phyloP scores from a whole-genome alignment of 768 basidiomycete genomes.

The Rhodotorula diobovata region DNA sequence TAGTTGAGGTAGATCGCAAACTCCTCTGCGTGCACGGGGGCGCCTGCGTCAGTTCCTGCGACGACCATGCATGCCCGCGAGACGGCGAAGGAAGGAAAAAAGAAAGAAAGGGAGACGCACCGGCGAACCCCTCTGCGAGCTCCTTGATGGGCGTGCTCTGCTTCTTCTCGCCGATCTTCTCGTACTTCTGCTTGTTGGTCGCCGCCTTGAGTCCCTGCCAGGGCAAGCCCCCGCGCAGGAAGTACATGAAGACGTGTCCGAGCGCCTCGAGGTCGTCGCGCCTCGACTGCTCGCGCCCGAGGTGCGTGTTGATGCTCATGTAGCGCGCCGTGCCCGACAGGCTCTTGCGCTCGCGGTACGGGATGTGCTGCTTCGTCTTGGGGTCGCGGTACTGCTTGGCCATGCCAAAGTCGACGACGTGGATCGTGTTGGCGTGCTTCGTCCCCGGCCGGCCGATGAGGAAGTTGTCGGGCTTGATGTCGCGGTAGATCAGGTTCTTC shows the following conservation, averaged over 20 bases:
- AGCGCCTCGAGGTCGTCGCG: constrained; percentile 98
- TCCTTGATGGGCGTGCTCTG: constrained; percentile 97
- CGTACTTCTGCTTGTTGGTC: constrained; percentile 99
- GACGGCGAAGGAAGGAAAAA: too few relatives aligned
- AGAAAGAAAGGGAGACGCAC: constrained; percentile 50
- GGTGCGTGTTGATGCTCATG: constrained; percentile 99
- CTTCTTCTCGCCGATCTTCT: constrained; percentile 99
- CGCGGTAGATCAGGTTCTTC: constrained; percentile 98
- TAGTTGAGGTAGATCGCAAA: constrained; percentile 99
- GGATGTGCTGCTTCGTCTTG: constrained; percentile 98
- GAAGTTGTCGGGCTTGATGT: constrained; percentile 99
- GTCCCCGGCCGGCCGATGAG: constrained; percentile 89
- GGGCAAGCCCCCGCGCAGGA: constrained; percentile 88
- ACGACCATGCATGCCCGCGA: too few relatives aligned
- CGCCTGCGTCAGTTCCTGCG: constrained; percentile 10
- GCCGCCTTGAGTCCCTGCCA: constrained; percentile 99
- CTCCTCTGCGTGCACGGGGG: constrained; percentile 62
- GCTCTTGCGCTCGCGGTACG: constrained; percentile 96
- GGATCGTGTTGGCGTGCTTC: constrained; percentile 68
- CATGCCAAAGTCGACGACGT: constrained; percentile 93
- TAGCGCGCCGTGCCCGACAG: constrained; percentile 95
- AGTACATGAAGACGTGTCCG: constrained; percentile 99
- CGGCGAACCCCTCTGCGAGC: constrained; percentile 89
- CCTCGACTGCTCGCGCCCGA: constrained; percentile 79
- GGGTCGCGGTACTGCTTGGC: constrained; percentile 99